Conservation (phyloP, 257 asterid species). For the Capsicum rhomboideum region DNA sequence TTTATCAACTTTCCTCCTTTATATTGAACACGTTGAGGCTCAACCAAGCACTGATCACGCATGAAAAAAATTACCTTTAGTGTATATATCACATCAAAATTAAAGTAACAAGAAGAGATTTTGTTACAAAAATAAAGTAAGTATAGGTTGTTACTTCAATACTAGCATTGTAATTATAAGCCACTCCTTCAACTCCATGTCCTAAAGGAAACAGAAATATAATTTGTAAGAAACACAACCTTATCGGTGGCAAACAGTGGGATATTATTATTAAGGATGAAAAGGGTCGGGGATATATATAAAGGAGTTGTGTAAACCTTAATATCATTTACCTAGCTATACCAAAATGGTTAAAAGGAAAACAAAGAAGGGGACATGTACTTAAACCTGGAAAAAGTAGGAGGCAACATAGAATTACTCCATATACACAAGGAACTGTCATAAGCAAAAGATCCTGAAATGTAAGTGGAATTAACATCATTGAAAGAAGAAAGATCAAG, state of each 20-base stretch:
- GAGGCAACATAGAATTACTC: not conserved
- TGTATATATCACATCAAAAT: not conserved
- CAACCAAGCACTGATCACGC: not conserved
- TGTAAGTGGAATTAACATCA: not conserved
- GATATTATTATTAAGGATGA: not conserved
- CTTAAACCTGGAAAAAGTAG: not conserved
- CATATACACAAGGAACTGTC: not conserved
- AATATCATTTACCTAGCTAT: not conserved
- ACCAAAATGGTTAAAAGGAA: not conserved
- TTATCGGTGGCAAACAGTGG: not conserved
- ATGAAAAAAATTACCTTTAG: not conserved
- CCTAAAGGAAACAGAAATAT: not conserved
- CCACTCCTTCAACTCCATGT: not conserved
- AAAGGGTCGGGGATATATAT: not conserved
- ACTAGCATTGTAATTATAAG: not conserved
- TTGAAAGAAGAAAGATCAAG: not conserved
- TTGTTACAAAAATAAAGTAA: not conserved
- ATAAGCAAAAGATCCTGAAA: not conserved
- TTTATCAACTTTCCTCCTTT: not conserved
- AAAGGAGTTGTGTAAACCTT: not conserved
- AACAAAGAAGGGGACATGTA: not conserved
- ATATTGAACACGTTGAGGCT: slow-evolving; percentile 1
- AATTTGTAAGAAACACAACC: not conserved
- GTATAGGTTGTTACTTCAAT: not conserved
- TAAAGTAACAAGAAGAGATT: not conserved